phyloP scores from a whole-genome alignment of 768 basidiomycete genomes.

The Goffeauzyma gilvescens region DNA sequence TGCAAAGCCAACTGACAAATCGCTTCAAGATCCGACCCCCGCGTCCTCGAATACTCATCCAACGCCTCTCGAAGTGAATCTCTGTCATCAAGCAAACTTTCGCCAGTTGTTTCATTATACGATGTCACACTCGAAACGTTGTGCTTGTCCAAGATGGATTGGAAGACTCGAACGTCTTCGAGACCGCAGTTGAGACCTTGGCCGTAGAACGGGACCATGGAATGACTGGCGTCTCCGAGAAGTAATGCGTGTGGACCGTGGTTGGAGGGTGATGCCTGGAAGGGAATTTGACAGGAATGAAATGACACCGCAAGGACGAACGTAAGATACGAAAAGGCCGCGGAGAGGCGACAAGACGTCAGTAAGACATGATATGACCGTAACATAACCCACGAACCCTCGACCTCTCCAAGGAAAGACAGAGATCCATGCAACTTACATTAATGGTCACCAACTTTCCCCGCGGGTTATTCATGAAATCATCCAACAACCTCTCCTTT shows the following conservation, averaged over 20 bases:
- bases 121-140: conserved; percentile 40
- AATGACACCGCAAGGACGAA: too few relatives aligned
- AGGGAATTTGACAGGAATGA: conserved; percentile 18
- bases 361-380: too few relatives aligned
- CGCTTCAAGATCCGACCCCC: conserved; percentile 73
- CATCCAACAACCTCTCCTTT: conserved; percentile 51
- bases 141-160: conserved; percentile 52
- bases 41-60: conserved; percentile 54
- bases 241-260: conserved; percentile 72
- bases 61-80: conserved; percentile 41
- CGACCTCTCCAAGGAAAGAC: too few relatives aligned
- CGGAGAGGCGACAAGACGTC: too few relatives aligned
- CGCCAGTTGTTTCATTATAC: conserved; percentile 31
- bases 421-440: too few relatives aligned
- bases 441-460: conserved; percentile 81
- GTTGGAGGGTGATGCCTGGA: conserved; percentile 68
- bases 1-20: conserved; percentile 84
- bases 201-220: conserved; percentile 71
- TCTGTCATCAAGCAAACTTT: neutral
- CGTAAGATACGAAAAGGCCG: too few relatives aligned
- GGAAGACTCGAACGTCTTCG: conserved; percentile 84
- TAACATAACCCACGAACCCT: too few relatives aligned
- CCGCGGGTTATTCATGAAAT: conserved; percentile 67
- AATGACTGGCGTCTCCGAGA: conserved; percentile 85
- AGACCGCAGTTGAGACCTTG: conserved; percentile 96